Evolutionary conservation across 2,329 filamentous ascomycete species (phyloP).

Genomic region (Paradendryphiella salina): DNA sequence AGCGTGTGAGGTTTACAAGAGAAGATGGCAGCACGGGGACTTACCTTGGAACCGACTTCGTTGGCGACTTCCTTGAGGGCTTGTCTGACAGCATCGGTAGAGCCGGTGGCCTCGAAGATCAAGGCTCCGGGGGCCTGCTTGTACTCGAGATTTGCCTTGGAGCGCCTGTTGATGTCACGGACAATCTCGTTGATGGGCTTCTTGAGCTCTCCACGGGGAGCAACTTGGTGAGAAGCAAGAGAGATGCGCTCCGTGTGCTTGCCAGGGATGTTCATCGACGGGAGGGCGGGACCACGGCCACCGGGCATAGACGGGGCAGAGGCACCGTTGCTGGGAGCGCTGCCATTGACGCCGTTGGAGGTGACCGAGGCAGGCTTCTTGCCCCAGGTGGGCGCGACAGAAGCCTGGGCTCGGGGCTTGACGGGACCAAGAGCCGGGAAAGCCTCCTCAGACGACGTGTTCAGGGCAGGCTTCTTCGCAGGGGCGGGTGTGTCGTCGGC

Average conservation of each 20-base stretch:
- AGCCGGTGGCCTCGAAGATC: conserved; percentile 83
- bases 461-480: conserved; percentile 56
- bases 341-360: conserved; percentile 54
- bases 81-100: conserved; percentile 80
- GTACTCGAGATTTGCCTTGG: conserved; percentile 82
- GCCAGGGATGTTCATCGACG: conserved; percentile 75
- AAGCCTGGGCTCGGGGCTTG: conserved; percentile 63
- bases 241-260: conserved; percentile 77
- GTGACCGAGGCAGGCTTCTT: conserved; percentile 61
- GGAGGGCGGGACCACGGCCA: conserved; percentile 49
- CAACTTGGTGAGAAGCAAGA: conserved; percentile 74
- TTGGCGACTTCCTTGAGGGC: conserved; percentile 87
- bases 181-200: conserved; percentile 83
- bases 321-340: conserved; percentile 52
- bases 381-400: conserved; percentile 75
- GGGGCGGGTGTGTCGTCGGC: conserved; percentile 52
- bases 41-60: conserved; percentile 83
- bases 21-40: conserved; percentile 18
- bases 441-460: conserved; percentile 84
- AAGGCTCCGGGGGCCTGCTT: conserved; percentile 72
- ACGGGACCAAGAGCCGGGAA: conserved; percentile 88
- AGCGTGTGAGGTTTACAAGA: conserved; percentile 11
- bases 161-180: conserved; percentile 89
- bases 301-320: conserved; percentile 52
- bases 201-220: conserved; percentile 76